Evolutionary conservation across 768 basidiomycete species (phyloP).

Genomic region (Rhodotorula diobovata): DNA sequence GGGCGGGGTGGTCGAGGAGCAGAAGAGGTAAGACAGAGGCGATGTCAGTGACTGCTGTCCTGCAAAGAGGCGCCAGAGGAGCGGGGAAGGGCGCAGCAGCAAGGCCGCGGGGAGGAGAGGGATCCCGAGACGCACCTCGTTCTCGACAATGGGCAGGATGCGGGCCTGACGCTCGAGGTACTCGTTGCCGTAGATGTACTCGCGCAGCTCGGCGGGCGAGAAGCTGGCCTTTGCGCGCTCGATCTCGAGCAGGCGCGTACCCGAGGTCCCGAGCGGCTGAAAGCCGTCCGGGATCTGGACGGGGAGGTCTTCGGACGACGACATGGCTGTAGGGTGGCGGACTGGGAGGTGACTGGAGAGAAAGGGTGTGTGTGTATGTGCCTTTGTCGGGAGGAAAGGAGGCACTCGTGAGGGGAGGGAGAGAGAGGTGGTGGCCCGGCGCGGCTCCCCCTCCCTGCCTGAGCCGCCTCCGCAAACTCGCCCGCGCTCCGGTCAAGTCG

Average conservation of each 20-base stretch:
- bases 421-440: no score
- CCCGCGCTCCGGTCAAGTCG: no score
- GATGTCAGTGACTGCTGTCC: background rate
- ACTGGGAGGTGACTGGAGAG: background rate
- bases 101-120: background rate
- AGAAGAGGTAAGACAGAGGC: background rate
- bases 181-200: constrained; percentile 32
- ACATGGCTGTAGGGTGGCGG: background rate
- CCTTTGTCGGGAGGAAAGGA: no score
- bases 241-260: constrained; percentile 36
- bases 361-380: no score
- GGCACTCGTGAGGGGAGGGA: no score
- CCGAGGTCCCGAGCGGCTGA: constrained; percentile 29
- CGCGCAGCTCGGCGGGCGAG: constrained; percentile 26
- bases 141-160: constrained; percentile 33
- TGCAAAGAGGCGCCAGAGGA: no score
- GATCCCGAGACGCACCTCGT: constrained; percentile 18
- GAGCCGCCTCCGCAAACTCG: no score
- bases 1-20: background rate
- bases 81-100: background rate
- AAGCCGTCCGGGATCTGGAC: constrained; percentile 17
- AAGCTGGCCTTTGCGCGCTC: constrained; percentile 39
- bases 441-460: no score
- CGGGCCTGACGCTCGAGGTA: constrained; percentile 29
- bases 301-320: background rate